Percentiles rank a stretch among this genome's conserved stretches.
phyloP scores from a whole-genome alignment of 2,329 filamentous ascomycete species.

The Pyrenochaeta sp. region DNA sequence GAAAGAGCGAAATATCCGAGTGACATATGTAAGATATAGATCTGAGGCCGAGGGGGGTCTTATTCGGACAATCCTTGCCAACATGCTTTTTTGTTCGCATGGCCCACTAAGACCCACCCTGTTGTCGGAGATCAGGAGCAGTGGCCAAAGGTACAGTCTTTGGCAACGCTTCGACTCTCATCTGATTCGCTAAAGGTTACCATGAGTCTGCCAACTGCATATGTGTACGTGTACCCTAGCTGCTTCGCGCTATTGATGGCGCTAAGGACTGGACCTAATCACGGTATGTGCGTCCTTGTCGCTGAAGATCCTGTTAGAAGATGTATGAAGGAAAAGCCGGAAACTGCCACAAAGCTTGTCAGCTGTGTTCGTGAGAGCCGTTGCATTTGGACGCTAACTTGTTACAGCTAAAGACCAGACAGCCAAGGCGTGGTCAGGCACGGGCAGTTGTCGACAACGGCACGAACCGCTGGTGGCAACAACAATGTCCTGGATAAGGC shows the following conservation, averaged over 20 bases:
- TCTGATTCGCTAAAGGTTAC: background rate
- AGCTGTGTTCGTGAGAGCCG: conserved; percentile 6
- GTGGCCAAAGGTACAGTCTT: background rate
- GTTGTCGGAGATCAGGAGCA: conserved; percentile 3
- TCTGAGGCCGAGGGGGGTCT: conserved; percentile 3
- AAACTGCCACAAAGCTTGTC: conserved; percentile 5
- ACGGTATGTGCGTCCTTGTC: background rate
- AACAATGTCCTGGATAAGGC: background rate
- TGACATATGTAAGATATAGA: background rate
- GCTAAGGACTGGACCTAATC: conserved; percentile 5
- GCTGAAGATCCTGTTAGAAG: background rate
- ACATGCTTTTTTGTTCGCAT: background rate
- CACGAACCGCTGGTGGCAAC: conserved; percentile 6
- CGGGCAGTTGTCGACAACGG: background rate
- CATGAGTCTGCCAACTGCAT: background rate
- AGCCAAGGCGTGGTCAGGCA: conserved; percentile 8
- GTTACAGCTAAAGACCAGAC: conserved; percentile 10
- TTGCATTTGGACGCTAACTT: conserved; percentile 8
- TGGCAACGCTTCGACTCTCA: background rate
- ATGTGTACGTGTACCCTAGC: conserved; percentile 12
- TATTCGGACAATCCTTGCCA: conserved; percentile 2
- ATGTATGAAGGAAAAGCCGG: conserved; percentile 6
- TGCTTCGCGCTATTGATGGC: conserved; percentile 6
- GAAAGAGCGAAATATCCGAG: background rate
- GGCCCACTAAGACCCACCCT: conserved; percentile 9